phyloP scores from a whole-genome alignment of 257 asterid genomes.

The Solanum appendiculatum region DNA sequence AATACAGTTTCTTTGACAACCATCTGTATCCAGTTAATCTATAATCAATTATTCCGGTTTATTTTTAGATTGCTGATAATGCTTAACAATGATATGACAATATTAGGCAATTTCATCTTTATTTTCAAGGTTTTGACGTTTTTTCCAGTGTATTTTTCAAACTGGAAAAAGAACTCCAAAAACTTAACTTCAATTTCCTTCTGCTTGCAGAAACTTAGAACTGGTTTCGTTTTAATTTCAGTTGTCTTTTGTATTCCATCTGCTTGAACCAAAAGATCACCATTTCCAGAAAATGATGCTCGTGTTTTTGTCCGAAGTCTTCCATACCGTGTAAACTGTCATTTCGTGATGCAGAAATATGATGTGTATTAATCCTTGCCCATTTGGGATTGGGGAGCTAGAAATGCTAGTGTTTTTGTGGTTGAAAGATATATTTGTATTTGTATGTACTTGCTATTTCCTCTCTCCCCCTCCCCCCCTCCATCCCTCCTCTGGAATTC shows the following conservation, averaged over 20 bases:
- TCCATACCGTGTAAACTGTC: background rate
- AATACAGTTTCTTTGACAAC: background rate
- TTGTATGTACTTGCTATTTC: background rate
- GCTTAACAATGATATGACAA: background rate
- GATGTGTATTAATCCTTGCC: background rate
- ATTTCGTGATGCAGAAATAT: background rate
- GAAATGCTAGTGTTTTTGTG: background rate
- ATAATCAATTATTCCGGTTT: background rate
- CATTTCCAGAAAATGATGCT: background rate
- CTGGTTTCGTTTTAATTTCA: background rate
- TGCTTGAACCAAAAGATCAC: background rate
- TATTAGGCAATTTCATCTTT: background rate
- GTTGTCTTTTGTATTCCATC: background rate
- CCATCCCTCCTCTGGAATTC: background rate
- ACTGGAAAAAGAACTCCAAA: background rate
- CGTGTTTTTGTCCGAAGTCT: background rate
- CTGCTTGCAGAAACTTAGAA: background rate
- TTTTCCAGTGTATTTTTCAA: background rate
- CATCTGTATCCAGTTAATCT: background rate
- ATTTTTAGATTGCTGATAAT: background rate
- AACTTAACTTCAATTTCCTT: background rate
- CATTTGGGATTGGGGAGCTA: background rate
- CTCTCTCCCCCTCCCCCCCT: background rate
- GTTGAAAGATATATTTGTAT: background rate
- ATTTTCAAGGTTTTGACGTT: background rate